Evolutionary conservation across 2,329 filamentous ascomycete genomes (phyloP), one percentile per base, ranked within the genome.

Genomic region (Fusarium pseudoanthophilum): DNA sequence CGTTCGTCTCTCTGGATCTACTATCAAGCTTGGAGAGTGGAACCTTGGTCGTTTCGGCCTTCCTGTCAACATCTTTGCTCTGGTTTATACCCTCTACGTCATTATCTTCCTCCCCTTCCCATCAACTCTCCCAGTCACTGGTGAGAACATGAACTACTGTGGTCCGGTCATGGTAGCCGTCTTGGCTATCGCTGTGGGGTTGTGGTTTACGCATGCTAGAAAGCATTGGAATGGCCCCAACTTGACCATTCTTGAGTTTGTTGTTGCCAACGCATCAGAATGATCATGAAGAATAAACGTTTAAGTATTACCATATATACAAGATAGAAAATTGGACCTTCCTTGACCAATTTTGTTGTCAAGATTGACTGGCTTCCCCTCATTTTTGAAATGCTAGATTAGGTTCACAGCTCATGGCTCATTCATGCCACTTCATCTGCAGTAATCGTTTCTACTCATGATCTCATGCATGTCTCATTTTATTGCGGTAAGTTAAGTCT

Each of bases 81-180:
- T 77, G 28, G 37, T 75, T 4, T 77, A 77, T 21, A 77, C 75
- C 11, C 49, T 77, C 2, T 77, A 77, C 4, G 64, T 77, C 11
- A 77, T 77, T 9, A 51, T 77, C 16, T 77, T 77, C 55, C 75
- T 77, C 18, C 75, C 75, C 13, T 77, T 77, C 58, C 75, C 75
- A 4, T 77, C 75, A 3, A 68, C 74, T 1, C 20, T 77, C 8
- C 75, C 75, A 2, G 75, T 77, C 6, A 77, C 75, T 11, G 69
- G 56, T 2, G 56, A 68, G 3, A 73, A 72, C 30, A 77, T 77
- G 75, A 77, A 77, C 20, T 77, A 77, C 45, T 77, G 75, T 18
- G 75, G 75, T 1, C 75, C 74, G 0, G 75, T 77, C 39, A 77
- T 77, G 75, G 70, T 74, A 8, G 60, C 66, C 1, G 75, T 77